These are phyloP conservation scores for Drechslerella stenobrocha DNA, from an alignment of 2,329 filamentous ascomycete species.

Conservation along the genomic window DNA sequence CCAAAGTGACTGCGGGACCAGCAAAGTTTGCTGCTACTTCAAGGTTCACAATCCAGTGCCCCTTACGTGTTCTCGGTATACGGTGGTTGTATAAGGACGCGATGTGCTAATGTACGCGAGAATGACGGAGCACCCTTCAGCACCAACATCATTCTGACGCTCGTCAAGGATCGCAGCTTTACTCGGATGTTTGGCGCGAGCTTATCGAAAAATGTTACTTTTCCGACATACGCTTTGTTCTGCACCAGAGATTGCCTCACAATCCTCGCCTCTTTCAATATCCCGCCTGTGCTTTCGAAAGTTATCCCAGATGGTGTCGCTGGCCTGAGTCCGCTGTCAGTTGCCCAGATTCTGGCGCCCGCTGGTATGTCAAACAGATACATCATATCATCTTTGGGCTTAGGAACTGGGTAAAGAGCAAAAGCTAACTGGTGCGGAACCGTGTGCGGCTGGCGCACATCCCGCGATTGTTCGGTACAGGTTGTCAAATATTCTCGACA, in stretches of 20 bases:
- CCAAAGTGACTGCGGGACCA: slow-evolving; percentile 69
- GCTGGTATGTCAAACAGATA: slow-evolving; percentile 60
- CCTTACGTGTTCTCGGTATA: neutral
- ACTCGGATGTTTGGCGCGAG: slow-evolving; percentile 76
- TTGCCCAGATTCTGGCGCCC: slow-evolving; percentile 79
- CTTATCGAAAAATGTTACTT: slow-evolving; percentile 61
- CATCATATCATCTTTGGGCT: neutral
- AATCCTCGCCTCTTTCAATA: slow-evolving; percentile 89
- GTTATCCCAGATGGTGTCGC: slow-evolving; percentile 60
- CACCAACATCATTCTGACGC: slow-evolving; percentile 82
- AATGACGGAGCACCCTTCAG: slow-evolving; percentile 13
- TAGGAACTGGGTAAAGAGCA: slow-evolving; percentile 8
- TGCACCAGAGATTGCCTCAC: slow-evolving; percentile 81
- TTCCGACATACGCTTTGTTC: slow-evolving; percentile 76
- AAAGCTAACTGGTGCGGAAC: slow-evolving; percentile 17
- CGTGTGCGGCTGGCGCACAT: slow-evolving; percentile 14
- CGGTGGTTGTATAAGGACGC: neutral
- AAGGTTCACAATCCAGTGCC: slow-evolving; percentile 53
- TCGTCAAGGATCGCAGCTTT: slow-evolving; percentile 88
- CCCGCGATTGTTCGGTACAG: slow-evolving; percentile 17
- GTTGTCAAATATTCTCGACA: slow-evolving; percentile 71
- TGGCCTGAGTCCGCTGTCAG: slow-evolving; percentile 59
- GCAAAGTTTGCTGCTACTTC: slow-evolving; percentile 80
- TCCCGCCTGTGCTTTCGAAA: slow-evolving; percentile 77
- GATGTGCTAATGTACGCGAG: neutral